A percentile compares a stretch with the other conserved stretches of the same genome.
Conservation (phyloP, 768 basidiomycete species). For the Hygrophorus russula region DNA sequence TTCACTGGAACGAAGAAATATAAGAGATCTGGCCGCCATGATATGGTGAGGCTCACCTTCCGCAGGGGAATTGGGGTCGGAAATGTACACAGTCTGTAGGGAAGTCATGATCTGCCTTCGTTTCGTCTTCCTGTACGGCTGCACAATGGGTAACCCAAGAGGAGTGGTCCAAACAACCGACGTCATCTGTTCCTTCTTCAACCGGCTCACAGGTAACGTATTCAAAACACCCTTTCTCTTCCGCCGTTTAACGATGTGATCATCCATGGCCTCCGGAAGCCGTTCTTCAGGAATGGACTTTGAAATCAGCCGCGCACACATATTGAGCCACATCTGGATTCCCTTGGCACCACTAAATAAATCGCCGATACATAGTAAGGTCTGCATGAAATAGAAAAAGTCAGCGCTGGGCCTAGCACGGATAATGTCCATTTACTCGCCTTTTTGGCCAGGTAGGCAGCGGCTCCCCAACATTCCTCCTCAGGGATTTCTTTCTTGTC, state of each 20-base stretch:
- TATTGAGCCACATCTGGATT: constrained; percentile 87
- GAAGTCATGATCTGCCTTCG: constrained; percentile 78
- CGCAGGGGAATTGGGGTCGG: constrained; percentile 68
- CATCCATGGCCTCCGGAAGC: constrained; percentile 31
- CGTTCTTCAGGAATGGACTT: constrained; percentile 75
- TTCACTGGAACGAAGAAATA: constrained; percentile 39
- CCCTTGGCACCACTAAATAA: constrained; percentile 86
- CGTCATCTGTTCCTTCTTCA: constrained; percentile 89
- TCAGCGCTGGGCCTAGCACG: background rate
- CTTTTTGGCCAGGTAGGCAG: constrained; percentile 73
- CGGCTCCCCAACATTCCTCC: constrained; percentile 63
- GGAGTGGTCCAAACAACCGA: constrained; percentile 95
- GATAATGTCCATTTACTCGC: constrained; percentile 22
- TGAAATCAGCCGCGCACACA: constrained; percentile 73
- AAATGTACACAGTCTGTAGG: constrained; percentile 81
- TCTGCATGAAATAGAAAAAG: constrained; percentile 23
- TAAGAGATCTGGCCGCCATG: background rate
- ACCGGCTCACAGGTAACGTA: constrained; percentile 22
- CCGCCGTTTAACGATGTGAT: constrained; percentile 7
- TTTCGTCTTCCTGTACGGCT: constrained; percentile 82
- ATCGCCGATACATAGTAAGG: constrained; percentile 77
- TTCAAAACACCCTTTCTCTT: constrained; percentile 7
- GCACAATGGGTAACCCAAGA: constrained; percentile 89
- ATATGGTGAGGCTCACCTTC: constrained; percentile 35
- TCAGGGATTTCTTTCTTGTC: constrained; percentile 61